A percentile compares a stretch with the other conserved stretches of the same genome.
These are phyloP conservation scores for Parietaria judaica DNA, from an alignment of 306 rosid genomes.

Conservation along the genomic window DNA sequence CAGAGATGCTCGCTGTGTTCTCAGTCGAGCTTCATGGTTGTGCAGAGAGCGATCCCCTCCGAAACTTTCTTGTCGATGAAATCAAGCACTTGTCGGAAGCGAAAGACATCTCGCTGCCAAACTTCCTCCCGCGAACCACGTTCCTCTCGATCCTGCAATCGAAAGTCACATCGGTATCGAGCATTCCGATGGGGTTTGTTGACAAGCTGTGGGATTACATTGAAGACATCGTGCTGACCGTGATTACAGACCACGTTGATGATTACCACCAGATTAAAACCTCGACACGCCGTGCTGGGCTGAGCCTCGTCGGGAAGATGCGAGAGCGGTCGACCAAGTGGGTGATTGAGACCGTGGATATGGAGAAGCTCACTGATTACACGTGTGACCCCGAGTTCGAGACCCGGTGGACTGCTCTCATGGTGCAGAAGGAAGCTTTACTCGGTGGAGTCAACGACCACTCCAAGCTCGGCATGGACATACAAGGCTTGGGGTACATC, in stretches of 20 bases:
- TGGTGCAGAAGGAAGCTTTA: constrained; percentile 13
- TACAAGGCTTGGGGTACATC: constrained; percentile 28
- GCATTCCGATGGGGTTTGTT: constrained; percentile 23
- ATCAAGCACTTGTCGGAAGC: constrained; percentile 30
- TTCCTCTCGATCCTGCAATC: constrained; percentile 22
- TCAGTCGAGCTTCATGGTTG: not conserved
- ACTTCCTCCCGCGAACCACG: constrained; percentile 39
- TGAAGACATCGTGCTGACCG: constrained; percentile 18
- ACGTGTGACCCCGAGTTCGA: constrained; percentile 33
- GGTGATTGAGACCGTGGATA: constrained; percentile 23
- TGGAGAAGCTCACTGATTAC: constrained; percentile 38
- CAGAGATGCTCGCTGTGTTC: constrained; percentile 15
- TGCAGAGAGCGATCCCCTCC: constrained; percentile 10
- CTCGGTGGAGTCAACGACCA: not conserved
- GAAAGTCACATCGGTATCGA: constrained; percentile 23
- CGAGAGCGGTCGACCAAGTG: constrained; percentile 17
- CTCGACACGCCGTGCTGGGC: constrained; percentile 8
- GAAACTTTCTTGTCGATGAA: constrained; percentile 23
- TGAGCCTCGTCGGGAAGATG: constrained; percentile 23
- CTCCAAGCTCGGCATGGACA: not conserved
- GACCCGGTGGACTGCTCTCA: constrained; percentile 18
- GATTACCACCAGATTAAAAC: constrained; percentile 37
- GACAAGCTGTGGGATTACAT: constrained; percentile 36
- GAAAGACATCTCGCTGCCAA: constrained; percentile 34
- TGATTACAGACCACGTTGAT: constrained; percentile 19